phyloP scores from a whole-genome alignment of 2,329 filamentous ascomycete species.

The Aspergillus quadricinctus region DNA sequence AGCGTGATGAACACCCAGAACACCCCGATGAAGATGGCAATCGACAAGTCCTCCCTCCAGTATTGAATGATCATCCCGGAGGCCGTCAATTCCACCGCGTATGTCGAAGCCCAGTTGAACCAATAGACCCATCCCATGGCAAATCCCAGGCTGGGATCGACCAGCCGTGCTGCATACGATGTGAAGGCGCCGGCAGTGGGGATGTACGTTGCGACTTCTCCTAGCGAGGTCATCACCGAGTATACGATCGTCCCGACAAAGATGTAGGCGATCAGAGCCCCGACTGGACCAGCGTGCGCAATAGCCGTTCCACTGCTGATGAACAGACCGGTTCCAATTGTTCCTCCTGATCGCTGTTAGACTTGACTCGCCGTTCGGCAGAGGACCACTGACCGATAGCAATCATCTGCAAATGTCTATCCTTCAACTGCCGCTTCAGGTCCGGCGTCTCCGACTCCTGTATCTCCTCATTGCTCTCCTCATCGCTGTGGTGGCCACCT shows the following conservation, averaged over 20 bases:
- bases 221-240: constrained; percentile 63
- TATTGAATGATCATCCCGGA: constrained; percentile 71
- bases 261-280: constrained; percentile 62
- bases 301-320: constrained; percentile 62
- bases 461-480: background rate
- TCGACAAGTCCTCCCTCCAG: constrained; percentile 59
- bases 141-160: constrained; percentile 67
- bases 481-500: background rate
- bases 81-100: constrained; percentile 65
- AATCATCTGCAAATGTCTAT: constrained; percentile 21
- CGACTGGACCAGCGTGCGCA: constrained; percentile 59
- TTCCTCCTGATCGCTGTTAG: constrained; percentile 43
- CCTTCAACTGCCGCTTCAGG: constrained; percentile 20
- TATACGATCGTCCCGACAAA: constrained; percentile 69
- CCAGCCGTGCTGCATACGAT: constrained; percentile 72
- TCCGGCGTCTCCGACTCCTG: background rate
- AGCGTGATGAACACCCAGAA: constrained; percentile 52
- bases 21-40: constrained; percentile 67
- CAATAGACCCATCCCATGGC: constrained; percentile 79
- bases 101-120: constrained; percentile 73
- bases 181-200: constrained; percentile 73
- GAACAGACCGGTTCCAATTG: constrained; percentile 68
- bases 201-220: constrained; percentile 71
- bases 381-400: constrained; percentile 19
- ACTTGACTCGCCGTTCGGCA: no score